Percentiles rank a stretch among this genome's conserved stretches.
phyloP scores from a whole-genome alignment of 345 rosid genomes.

The Pugionium cornutum region DNA sequence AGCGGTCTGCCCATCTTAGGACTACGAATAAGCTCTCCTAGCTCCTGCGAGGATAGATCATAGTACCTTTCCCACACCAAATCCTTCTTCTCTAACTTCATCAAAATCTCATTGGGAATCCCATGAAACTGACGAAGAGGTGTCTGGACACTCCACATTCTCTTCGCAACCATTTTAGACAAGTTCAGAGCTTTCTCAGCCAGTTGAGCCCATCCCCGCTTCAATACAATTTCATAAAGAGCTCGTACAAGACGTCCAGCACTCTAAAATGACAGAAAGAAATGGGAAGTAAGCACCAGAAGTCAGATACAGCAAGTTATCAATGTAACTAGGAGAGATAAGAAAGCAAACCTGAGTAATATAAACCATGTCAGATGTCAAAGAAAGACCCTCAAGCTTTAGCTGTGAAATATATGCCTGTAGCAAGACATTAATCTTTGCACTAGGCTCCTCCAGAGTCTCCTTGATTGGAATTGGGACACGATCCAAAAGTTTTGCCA shows the following conservation, averaged over 20 bases:
- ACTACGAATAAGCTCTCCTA: slow-evolving; percentile 85
- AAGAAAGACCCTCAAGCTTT: slow-evolving; percentile 94
- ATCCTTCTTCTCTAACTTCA: slow-evolving; percentile 93
- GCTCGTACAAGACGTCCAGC: slow-evolving; percentile 95
- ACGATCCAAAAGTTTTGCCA: slow-evolving; percentile 85
- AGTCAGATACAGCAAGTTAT: slow-evolving; percentile 13
- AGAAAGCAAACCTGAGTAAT: slow-evolving; percentile 71
- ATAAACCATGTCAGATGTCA: slow-evolving; percentile 92
- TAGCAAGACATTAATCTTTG: slow-evolving; percentile 89
- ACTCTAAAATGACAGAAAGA: slow-evolving; percentile 49
- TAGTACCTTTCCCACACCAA: slow-evolving; percentile 97
- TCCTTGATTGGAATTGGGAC: slow-evolving; percentile 97
- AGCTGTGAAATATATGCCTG: slow-evolving; percentile 96
- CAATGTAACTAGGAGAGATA: slow-evolving; percentile 9
- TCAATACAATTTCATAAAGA: slow-evolving; percentile 87
- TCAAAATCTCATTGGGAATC: slow-evolving; percentile 76
- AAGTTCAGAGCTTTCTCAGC: slow-evolving; percentile 90
- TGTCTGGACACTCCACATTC: slow-evolving; percentile 98
- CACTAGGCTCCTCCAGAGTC: slow-evolving; percentile 93
- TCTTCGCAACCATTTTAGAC: slow-evolving; percentile 89
- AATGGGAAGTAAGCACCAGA: slow-evolving; percentile 27
- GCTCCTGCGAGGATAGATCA: slow-evolving; percentile 86
- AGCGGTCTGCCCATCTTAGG: slow-evolving; percentile 89
- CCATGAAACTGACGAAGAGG: slow-evolving; percentile 88
- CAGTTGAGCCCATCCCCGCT: slow-evolving; percentile 93